Percentiles rank a stretch among this genome's conserved stretches.
phyloP scores from a whole-genome alignment of 805 yeast species.

The Yamadazyma sp. region DNA sequence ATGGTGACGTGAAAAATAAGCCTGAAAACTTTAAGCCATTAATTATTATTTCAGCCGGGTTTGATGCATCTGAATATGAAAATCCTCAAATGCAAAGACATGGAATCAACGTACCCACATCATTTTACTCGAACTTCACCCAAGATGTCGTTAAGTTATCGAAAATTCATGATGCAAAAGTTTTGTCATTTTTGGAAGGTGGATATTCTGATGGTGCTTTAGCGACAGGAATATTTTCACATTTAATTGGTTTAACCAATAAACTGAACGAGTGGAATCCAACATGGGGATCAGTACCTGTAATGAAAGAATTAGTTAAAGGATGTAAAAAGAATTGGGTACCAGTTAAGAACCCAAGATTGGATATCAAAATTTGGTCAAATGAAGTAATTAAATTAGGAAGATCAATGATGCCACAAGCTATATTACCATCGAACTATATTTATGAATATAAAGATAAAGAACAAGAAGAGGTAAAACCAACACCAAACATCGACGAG shows the following conservation, averaged over 20 bases:
- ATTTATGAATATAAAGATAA: slow-evolving; percentile 26
- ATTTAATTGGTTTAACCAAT: slow-evolving; percentile 65
- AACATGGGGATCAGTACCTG: slow-evolving; percentile 61
- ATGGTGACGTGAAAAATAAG: slow-evolving; percentile 23
- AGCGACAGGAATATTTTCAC: slow-evolving; percentile 75
- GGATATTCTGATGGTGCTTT: slow-evolving; percentile 85
- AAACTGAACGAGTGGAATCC: slow-evolving; percentile 49
- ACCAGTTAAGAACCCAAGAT: slow-evolving; percentile 51
- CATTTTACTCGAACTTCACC: slow-evolving; percentile 70
- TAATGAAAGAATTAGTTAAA: slow-evolving; percentile 60
- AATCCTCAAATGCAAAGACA: slow-evolving; percentile 84
- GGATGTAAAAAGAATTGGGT: slow-evolving; percentile 71
- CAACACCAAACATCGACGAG: slow-evolving; percentile 23
- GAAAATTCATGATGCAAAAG: slow-evolving; percentile 56
- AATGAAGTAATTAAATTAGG: slow-evolving; percentile 62
- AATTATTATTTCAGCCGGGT: slow-evolving; percentile 80
- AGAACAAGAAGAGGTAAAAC: slow-evolving; percentile 12
- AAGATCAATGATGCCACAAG: slow-evolving; percentile 58
- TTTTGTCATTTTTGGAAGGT: slow-evolving; percentile 74
- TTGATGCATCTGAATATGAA: slow-evolving; percentile 83
- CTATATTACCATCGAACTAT: slow-evolving; percentile 36
- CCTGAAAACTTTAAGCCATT: slow-evolving; percentile 44
- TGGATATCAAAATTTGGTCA: slow-evolving; percentile 58
- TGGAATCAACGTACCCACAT: slow-evolving; percentile 75
- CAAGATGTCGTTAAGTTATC: slow-evolving; percentile 70